Base-by-base conservation (phyloP, 1,284 basidiomycete genomes). In the Coniferiporia sulphurascens region DNA sequence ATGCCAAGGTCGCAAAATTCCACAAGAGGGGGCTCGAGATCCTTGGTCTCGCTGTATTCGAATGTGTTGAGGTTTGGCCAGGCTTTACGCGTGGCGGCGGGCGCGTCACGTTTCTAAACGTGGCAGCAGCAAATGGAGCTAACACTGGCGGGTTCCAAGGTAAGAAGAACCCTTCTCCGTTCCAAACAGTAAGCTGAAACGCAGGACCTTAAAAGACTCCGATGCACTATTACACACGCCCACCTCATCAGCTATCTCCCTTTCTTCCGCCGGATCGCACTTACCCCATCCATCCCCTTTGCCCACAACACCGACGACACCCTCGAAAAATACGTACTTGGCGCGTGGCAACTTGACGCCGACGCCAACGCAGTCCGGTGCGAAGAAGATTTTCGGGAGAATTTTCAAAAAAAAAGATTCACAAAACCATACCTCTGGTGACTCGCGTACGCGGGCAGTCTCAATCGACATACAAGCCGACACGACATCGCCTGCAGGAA, bases 1-100 rank as follows among this genome's bases (percentile, higher is more conserved):
- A 98, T 65, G 91, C 91, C 34, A 93, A 92, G 71, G 88, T 99
- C 10, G 95, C 95, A 15, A 93, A 89, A 69, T 97, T 97, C 70
- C 78, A 83, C 63, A 93, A 87, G 67, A 85, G 90, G 13, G 89
- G 91, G 0, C 76, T 93, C n/a, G 93, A 95, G 69, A 77, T 95
- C 32, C 78, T 89, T 41, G 87, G 86, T 35, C 79, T 94, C 3
- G 91, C 87, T 2, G 69, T 87, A 10, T 76, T 94, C 7, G 93
- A 95, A 68, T 87, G 90, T 1, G 76, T 91, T n/a, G 92, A 95
- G 69, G 83, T 94, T 1, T 91, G 87, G 83, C 71, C 59, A 32
- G 54, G 50, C 22, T 56, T 55, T 38, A 49, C 36, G 17, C 54
- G 59, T 17, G 50, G 48, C 1, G 56, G 56, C 12, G 32, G 41